Evolutionary conservation across 441 rosid genomes (phyloP).

Genomic region (Euphorbia schlechtendalii): DNA sequence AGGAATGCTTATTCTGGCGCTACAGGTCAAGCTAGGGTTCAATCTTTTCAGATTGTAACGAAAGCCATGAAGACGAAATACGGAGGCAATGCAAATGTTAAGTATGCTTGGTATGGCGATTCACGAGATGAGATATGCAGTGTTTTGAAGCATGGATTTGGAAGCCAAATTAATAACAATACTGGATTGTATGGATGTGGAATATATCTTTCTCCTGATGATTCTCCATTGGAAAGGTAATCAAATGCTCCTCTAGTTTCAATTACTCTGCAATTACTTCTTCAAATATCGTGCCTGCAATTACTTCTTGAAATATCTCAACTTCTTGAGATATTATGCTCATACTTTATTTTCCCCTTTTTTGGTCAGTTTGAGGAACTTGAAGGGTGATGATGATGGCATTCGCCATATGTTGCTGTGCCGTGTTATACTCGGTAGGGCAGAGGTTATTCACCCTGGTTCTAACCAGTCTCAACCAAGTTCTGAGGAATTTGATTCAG

Average conservation of each 20-base stretch:
- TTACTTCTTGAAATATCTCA: no score
- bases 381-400: slow-evolving; percentile 42
- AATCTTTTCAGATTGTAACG: slow-evolving; percentile 40
- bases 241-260: not conserved
- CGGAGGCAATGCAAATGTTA: slow-evolving; percentile 45
- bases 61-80: slow-evolving; percentile 44
- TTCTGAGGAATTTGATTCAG: slow-evolving; percentile 58
- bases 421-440: slow-evolving; percentile 53
- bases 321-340: no score
- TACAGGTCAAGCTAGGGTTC: slow-evolving; percentile 40
- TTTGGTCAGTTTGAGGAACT: slow-evolving; percentile 36
- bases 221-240: slow-evolving; percentile 56
- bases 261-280: not conserved
- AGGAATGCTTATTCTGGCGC: slow-evolving; percentile 30
- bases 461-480: slow-evolving; percentile 48
- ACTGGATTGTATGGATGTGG: slow-evolving; percentile 53
- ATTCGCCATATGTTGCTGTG: slow-evolving; percentile 57
- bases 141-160: slow-evolving; percentile 54
- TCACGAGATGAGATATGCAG: slow-evolving; percentile 30
- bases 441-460: slow-evolving; percentile 54
- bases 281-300: no score
- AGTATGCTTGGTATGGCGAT: slow-evolving; percentile 57
- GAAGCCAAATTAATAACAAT: slow-evolving; percentile 22
- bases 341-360: not conserved
- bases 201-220: slow-evolving; percentile 54